Evolutionary conservation across 202 grass and related monocot genomes (phyloP).

Genomic region (Digitaria exilis): DNA sequence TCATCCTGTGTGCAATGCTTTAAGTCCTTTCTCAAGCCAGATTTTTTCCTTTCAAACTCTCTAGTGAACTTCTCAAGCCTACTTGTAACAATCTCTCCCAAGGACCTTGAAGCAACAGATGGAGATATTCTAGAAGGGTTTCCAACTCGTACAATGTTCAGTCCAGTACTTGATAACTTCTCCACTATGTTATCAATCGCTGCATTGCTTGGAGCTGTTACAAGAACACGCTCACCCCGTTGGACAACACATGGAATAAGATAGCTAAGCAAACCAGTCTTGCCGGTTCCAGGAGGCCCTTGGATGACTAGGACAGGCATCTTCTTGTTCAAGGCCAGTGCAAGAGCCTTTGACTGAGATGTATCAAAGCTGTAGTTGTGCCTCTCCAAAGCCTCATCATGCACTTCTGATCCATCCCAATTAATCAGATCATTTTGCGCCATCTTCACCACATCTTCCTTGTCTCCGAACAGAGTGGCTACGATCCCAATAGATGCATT

Average conservation of each 20-base stretch:
- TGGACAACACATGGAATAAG: constrained; percentile 65
- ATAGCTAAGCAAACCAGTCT: constrained; percentile 79
- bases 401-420: constrained; percentile 45
- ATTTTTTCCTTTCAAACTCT: constrained; percentile 88
- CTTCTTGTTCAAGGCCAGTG: constrained; percentile 81
- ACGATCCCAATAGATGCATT: constrained; percentile 77
- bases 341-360: constrained; percentile 66
- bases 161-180: constrained; percentile 61
- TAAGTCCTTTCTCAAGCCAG: constrained; percentile 82
- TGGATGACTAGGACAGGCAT: constrained; percentile 72
- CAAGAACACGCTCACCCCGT: constrained; percentile 74
- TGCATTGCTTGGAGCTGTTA: constrained; percentile 94
- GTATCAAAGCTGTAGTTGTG: constrained; percentile 54
- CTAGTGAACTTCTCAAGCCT: constrained; percentile 67
- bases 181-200: constrained; percentile 89
- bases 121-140: constrained; percentile 78
- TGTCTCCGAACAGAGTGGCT: constrained; percentile 83
- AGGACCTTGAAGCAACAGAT: constrained; percentile 73
- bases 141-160: constrained; percentile 83
- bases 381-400: constrained; percentile 32
- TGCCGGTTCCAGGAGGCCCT: constrained; percentile 94
- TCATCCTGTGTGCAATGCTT: constrained; percentile 67
- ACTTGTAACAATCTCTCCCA: constrained; percentile 63
- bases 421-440: constrained; percentile 64
- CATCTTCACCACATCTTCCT: constrained; percentile 67